Evolutionary conservation across 495 filamentous ascomycete genomes (phyloP).

Genomic region (Parathielavia hyrcaniae): DNA sequence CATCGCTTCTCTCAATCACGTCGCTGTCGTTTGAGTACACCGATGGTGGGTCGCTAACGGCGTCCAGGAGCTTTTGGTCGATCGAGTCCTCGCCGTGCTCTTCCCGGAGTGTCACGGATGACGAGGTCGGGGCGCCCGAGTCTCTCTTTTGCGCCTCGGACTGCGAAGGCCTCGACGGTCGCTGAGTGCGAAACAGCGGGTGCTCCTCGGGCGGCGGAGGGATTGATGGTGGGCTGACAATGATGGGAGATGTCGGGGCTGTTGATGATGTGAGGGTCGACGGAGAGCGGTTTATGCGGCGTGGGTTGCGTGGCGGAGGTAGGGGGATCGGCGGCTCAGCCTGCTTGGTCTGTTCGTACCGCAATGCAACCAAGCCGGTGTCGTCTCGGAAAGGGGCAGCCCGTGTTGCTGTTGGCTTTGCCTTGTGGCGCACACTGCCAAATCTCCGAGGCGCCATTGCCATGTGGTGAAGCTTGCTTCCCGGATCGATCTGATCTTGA

Average conservation of each 20-base stretch:
- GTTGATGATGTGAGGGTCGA: slow-evolving; percentile 20
- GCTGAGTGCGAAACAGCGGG: slow-evolving; percentile 40
- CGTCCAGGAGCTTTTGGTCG: slow-evolving; percentile 34
- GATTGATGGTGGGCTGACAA: slow-evolving; percentile 37
- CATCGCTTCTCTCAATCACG: slow-evolving; percentile 2
- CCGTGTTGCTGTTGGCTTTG: slow-evolving; percentile 26
- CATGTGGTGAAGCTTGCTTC: slow-evolving; percentile 15
- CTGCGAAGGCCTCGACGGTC: slow-evolving; percentile 18
- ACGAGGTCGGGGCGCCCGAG: slow-evolving; percentile 48
- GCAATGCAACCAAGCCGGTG: slow-evolving; percentile 45
- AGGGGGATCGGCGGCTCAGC: slow-evolving; percentile 52
- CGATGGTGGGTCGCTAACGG: slow-evolving; percentile 23
- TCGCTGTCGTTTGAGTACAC: slow-evolving; percentile 21
- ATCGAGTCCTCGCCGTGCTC: slow-evolving; percentile 37
- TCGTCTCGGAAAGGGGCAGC: slow-evolving; percentile 43
- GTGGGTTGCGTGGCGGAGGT: slow-evolving; percentile 37
- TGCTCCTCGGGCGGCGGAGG: slow-evolving; percentile 44
- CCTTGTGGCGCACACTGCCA: slow-evolving; percentile 33
- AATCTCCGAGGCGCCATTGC: slow-evolving; percentile 34
- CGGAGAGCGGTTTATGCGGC: slow-evolving; percentile 30
- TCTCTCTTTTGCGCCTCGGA: slow-evolving; percentile 41
- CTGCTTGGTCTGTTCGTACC: slow-evolving; percentile 51
- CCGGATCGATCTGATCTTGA: not conserved
- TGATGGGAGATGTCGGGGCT: slow-evolving; percentile 20
- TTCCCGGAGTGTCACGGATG: slow-evolving; percentile 43